Conservation (phyloP, 345 rosid genomes). For the Citrus hindsii region DNA sequence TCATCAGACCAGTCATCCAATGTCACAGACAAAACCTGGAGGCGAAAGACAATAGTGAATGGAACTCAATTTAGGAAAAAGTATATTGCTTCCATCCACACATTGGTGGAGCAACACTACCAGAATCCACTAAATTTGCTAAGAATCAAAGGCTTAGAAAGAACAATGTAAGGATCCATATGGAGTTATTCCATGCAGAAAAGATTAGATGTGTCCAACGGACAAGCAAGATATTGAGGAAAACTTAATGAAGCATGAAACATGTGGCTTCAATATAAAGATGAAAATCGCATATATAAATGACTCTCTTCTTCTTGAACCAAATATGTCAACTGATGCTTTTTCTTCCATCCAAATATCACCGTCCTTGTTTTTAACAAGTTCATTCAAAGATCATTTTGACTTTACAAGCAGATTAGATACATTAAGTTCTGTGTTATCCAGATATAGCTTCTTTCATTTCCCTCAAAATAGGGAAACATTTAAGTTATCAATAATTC, state of each 20-base stretch:
- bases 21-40: constrained; percentile 88
- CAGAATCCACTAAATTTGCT: not conserved
- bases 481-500: not conserved
- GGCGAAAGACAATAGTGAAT: not conserved
- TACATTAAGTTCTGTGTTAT: too few species aligned
- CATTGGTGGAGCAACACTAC: not conserved
- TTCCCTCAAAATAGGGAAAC: not conserved
- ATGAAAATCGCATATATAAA: not conserved
- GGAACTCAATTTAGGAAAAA: not conserved
- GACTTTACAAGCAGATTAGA: too few species aligned
- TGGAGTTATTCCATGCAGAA: not conserved
- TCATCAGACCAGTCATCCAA: constrained; percentile 97
- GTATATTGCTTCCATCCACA: not conserved
- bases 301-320: not conserved
- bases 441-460: not conserved
- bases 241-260: not conserved
- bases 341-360: not conserved
- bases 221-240: not conserved
- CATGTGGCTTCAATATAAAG: not conserved
- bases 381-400: not conserved
- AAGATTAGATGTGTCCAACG: not conserved
- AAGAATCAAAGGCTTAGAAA: not conserved
- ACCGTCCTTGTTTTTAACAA: not conserved
- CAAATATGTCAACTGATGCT: not conserved
- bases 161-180: not conserved